Evolutionary conservation across 1,284 basidiomycete genomes (phyloP).

Genomic region (Meripilus lineatus): DNA sequence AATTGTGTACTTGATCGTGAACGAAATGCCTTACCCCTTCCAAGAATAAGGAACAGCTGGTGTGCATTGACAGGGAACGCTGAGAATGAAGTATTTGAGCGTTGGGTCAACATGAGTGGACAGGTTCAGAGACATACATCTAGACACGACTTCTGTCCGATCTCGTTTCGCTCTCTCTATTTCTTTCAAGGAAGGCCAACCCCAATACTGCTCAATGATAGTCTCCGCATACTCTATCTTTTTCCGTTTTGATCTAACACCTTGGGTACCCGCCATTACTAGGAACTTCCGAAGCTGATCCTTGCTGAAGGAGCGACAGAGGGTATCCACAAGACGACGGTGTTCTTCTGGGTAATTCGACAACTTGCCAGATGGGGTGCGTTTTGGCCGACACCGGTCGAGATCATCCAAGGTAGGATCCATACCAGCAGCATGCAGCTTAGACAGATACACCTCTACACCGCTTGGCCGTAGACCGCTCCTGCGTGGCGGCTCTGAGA

Average conservation of each 20-base stretch:
- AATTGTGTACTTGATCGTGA: slow-evolving; percentile 7
- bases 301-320: slow-evolving; percentile 61
- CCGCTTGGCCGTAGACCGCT: too few relatives aligned
- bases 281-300: slow-evolving; percentile 55
- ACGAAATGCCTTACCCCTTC: slow-evolving; percentile 48
- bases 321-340: slow-evolving; percentile 39
- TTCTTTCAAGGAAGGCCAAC: slow-evolving; percentile 56
- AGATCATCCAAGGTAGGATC: slow-evolving; percentile 50
- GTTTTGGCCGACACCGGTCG: slow-evolving; percentile 43
- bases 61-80: slow-evolving; percentile 52
- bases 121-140: slow-evolving; percentile 36
- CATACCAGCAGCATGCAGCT: slow-evolving; percentile 38
- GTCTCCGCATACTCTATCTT: slow-evolving; percentile 48
- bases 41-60: slow-evolving; percentile 67
- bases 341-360: slow-evolving; percentile 51
- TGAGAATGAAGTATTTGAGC: slow-evolving; percentile 22
- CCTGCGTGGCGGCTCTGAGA: too few relatives aligned
- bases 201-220: slow-evolving; percentile 63
- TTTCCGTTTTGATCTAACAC: slow-evolving; percentile 24
- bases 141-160: slow-evolving; percentile 43
- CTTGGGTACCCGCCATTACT: slow-evolving; percentile 38
- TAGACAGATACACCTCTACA: slow-evolving; percentile 51
- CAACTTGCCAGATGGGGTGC: slow-evolving; percentile 34
- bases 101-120: not conserved
- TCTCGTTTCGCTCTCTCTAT: slow-evolving; percentile 47